These are phyloP conservation scores for Acanthamoeba royreba DNA, from an alignment of 208 protist species.

Conservation along the genomic window DNA sequence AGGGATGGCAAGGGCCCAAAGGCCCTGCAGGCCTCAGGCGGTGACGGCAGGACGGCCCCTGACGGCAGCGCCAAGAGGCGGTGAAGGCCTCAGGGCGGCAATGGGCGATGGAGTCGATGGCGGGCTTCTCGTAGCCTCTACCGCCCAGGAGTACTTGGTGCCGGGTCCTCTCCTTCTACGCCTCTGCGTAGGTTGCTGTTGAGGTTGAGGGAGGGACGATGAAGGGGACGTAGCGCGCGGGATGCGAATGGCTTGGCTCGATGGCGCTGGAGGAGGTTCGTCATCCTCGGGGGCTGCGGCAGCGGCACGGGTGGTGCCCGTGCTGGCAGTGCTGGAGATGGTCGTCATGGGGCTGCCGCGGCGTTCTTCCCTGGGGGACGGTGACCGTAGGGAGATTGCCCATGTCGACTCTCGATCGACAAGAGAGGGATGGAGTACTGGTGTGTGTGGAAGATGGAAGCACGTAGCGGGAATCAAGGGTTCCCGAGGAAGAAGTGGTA, in stretches of 20 bases:
- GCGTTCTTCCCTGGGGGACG: background rate
- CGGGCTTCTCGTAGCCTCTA: background rate
- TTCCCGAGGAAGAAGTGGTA: slow-evolving; percentile 26
- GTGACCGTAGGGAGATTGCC: background rate
- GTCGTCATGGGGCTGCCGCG: background rate
- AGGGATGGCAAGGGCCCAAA: no score
- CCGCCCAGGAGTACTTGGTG: background rate
- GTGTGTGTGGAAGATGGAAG: background rate
- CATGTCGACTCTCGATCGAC: background rate
- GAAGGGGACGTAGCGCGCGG: background rate
- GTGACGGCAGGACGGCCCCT: background rate
- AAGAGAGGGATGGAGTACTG: background rate
- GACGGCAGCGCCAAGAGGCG: background rate
- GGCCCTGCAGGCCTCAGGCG: no score
- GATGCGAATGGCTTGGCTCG: background rate
- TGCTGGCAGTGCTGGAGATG: background rate
- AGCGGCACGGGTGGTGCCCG: background rate
- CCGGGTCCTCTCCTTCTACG: background rate
- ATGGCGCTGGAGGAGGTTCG: background rate
- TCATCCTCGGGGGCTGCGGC: background rate
- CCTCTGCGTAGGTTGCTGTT: background rate
- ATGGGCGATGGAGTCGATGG: background rate
- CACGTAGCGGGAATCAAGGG: background rate
- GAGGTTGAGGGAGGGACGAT: background rate
- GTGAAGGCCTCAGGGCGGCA: no score